phyloP scores from a whole-genome alignment of 257 asterid species.

The Hygrophila difformis region DNA sequence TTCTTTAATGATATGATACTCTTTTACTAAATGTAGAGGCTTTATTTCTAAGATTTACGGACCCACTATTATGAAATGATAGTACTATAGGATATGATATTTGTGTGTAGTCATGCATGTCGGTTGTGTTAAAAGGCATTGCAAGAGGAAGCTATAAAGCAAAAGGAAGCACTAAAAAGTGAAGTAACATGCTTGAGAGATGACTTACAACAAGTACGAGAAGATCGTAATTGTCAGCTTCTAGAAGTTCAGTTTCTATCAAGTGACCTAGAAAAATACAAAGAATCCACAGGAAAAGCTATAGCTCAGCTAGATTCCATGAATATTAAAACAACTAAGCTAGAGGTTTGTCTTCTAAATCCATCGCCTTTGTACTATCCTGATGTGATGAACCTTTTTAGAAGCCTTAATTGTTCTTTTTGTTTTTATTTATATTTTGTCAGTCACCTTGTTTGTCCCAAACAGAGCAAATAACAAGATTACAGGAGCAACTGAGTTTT shows the following conservation, averaged over 20 bases:
- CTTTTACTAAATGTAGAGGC: no score
- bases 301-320: slow-evolving; percentile 41
- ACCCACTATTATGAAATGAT: no score
- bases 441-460: slow-evolving; percentile 67
- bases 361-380: neutral
- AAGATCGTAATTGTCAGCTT: slow-evolving; percentile 65
- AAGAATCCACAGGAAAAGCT: slow-evolving; percentile 56
- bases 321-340: slow-evolving; percentile 39
- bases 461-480: slow-evolving; percentile 51
- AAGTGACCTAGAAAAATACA: slow-evolving; percentile 46
- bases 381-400: slow-evolving; percentile 6
- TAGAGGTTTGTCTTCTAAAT: slow-evolving; percentile 50
- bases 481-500: slow-evolving; percentile 60
- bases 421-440: slow-evolving; percentile 1
- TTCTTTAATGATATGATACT: no score
- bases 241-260: slow-evolving; percentile 31
- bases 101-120: no score
- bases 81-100: no score
- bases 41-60: no score
- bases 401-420: neutral
- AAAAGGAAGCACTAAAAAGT: slow-evolving; percentile 57
- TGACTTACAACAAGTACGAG: slow-evolving; percentile 78
- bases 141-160: slow-evolving; percentile 67
- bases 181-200: slow-evolving; percentile 65
- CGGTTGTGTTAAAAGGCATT: slow-evolving; percentile 39